These are phyloP conservation scores for Hygrocybe coccinea DNA, from an alignment of 768 basidiomycete species.

Conservation along the genomic window DNA sequence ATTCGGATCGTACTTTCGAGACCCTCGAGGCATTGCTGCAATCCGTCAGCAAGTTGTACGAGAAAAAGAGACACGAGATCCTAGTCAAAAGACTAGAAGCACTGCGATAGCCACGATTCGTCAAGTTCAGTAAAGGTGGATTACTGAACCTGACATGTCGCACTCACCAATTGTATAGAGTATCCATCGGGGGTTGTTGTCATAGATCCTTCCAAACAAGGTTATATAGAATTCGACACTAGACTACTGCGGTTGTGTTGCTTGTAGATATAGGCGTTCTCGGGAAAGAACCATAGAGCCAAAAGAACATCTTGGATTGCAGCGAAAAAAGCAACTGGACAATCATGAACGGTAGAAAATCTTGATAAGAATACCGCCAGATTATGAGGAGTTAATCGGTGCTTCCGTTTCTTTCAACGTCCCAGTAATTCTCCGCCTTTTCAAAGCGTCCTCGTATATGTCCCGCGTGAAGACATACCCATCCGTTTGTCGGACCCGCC, in stretches of 20 bases:
- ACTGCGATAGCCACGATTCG: conserved; percentile 21
- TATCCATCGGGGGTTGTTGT: too few species aligned
- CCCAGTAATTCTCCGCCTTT: conserved; percentile 23
- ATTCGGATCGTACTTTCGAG: conserved; percentile 42
- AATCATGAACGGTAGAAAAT: too few species aligned
- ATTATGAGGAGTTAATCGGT: background rate
- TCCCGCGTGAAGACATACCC: conserved; percentile 51
- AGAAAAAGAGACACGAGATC: conserved; percentile 40
- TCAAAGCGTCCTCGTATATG: conserved; percentile 49
- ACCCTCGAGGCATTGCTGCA: conserved; percentile 55
- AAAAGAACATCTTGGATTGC: too few species aligned
- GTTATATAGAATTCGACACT: too few species aligned
- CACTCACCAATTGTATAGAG: too few species aligned
- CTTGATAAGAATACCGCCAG: too few species aligned
- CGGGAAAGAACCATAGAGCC: too few species aligned
- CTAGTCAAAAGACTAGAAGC: conserved; percentile 47
- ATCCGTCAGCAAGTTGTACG: conserved; percentile 52
- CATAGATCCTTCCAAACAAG: too few species aligned
- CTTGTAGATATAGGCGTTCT: background rate
- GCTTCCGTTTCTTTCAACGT: background rate
- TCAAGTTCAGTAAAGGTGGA: conserved; percentile 10
- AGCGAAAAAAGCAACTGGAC: background rate
- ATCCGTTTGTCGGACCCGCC: conserved; percentile 43
- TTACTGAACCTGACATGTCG: too few species aligned
- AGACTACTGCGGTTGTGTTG: too few species aligned